Evolutionary conservation across 441 rosid species (phyloP).

Genomic region (Syzygium malaccense): DNA sequence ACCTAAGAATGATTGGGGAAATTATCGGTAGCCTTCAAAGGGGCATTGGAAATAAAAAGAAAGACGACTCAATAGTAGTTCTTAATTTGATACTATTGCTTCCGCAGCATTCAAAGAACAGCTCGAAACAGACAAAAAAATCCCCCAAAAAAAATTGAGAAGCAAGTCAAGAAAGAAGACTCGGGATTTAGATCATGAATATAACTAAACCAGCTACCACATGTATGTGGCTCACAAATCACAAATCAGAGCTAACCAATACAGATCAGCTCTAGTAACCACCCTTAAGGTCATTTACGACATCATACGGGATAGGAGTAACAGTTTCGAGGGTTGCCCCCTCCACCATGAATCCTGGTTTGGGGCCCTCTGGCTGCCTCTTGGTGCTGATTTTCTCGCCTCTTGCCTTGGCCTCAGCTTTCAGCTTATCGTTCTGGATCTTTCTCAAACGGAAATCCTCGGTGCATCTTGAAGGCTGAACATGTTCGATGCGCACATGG

Average conservation of each 20-base stretch:
- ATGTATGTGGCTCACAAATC: not conserved
- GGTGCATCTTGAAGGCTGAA: conserved; percentile 72
- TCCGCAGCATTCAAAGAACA: not conserved
- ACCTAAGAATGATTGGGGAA: not conserved
- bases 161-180: not conserved
- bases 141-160: not conserved
- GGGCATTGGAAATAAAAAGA: not conserved
- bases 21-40: not conserved
- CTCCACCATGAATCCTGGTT: conserved; percentile 94
- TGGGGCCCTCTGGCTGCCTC: conserved; percentile 87
- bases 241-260: not conserved
- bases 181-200: not conserved
- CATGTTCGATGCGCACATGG: conserved; percentile 84
- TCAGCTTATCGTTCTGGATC: conserved; percentile 62
- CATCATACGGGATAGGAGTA: conserved; percentile 94
- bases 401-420: conserved; percentile 77
- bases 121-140: not conserved
- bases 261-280: conserved; percentile 55
- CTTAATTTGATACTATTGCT: not conserved
- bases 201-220: conserved; percentile 5
- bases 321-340: conserved; percentile 86
- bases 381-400: conserved; percentile 86
- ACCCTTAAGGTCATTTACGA: conserved; percentile 93
- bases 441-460: conserved; percentile 78
- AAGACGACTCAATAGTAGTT: not conserved